A percentile compares a stretch with the other conserved stretches of the same genome.
Evolutionary conservation across 2,329 filamentous ascomycete genomes (phyloP).

Genomic region (Penicillium sp.): DNA sequence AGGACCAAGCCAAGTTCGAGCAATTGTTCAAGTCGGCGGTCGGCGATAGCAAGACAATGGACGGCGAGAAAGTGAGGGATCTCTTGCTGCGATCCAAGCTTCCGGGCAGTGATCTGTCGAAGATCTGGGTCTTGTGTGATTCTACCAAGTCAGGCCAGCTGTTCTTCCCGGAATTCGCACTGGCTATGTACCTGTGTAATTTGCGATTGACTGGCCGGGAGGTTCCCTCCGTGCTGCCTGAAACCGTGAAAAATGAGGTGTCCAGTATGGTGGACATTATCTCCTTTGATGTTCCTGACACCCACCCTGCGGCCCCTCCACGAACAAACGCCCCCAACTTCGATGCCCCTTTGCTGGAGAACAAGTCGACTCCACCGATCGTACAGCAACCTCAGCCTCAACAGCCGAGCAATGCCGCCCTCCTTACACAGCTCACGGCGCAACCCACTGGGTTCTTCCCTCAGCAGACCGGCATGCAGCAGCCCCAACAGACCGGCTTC

Average conservation of each 20-base stretch:
- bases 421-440: constrained; percentile 58
- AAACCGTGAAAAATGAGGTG: constrained; percentile 90
- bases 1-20: constrained; percentile 96
- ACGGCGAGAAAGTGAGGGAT: constrained; percentile 89
- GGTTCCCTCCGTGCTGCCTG: constrained; percentile 72
- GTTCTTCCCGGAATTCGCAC: constrained; percentile 94
- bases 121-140: constrained; percentile 94
- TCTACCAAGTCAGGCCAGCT: constrained; percentile 95
- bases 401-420: constrained; percentile 68
- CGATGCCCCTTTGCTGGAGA: constrained; percentile 55
- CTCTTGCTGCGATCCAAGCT: constrained; percentile 85
- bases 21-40: constrained; percentile 95
- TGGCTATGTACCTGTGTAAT: constrained; percentile 99
- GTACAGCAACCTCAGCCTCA: constrained; percentile 67
- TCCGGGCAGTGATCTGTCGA: constrained; percentile 80
- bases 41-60: constrained; percentile 79
- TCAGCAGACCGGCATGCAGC: constrained; percentile 70
- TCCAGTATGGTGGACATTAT: constrained; percentile 99
- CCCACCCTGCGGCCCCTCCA: constrained; percentile 55
- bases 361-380: constrained; percentile 50
- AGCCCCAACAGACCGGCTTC: constrained; percentile 53
- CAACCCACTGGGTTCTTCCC: constrained; percentile 52
- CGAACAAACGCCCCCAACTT: constrained; percentile 71
- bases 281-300: constrained; percentile 85
- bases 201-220: constrained; percentile 84